Percentiles rank a stretch among this genome's conserved stretches.
These are phyloP conservation scores for Leucosporidium scottii DNA, from an alignment of 768 basidiomycete genomes.

Conservation along the genomic window DNA sequence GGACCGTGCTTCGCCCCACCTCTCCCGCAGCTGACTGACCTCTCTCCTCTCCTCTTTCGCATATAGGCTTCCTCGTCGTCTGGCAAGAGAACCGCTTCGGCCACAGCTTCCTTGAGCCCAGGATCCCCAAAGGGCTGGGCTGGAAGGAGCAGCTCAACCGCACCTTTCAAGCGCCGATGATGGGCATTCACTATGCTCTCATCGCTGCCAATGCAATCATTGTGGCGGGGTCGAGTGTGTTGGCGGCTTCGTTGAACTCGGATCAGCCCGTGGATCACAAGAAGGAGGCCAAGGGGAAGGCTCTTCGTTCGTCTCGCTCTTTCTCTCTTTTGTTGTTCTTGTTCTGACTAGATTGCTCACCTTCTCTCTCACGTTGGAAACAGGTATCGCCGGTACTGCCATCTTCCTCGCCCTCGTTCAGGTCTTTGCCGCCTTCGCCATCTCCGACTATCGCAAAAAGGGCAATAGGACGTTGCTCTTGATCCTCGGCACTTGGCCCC, in stretches of 20 bases:
- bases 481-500: slow-evolving; percentile 30
- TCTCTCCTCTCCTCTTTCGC: background rate
- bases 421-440: background rate
- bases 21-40: background rate
- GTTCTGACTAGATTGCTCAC: no score
- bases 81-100: slow-evolving; percentile 27
- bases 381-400: slow-evolving; percentile 1
- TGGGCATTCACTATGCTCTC: slow-evolving; percentile 18
- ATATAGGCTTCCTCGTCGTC: slow-evolving; percentile 28
- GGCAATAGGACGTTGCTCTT: slow-evolving; percentile 15
- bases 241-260: background rate
- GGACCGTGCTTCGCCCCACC: no score
- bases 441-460: slow-evolving; percentile 15
- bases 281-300: slow-evolving; percentile 9
- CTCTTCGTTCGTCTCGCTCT: slow-evolving; percentile 15
- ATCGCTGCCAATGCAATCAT: slow-evolving; percentile 16
- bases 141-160: slow-evolving; percentile 5
- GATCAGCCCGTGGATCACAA: background rate
- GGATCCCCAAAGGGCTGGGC: slow-evolving; percentile 12
- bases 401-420: slow-evolving; percentile 26
- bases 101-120: slow-evolving; percentile 26
- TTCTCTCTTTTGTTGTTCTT: slow-evolving; percentile 4
- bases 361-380: no score
- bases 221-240: background rate
- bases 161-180: slow-evolving; percentile 23